Conservation (phyloP, 805 yeast genomes). For the Cyberlindnera xylosilytica region DNA sequence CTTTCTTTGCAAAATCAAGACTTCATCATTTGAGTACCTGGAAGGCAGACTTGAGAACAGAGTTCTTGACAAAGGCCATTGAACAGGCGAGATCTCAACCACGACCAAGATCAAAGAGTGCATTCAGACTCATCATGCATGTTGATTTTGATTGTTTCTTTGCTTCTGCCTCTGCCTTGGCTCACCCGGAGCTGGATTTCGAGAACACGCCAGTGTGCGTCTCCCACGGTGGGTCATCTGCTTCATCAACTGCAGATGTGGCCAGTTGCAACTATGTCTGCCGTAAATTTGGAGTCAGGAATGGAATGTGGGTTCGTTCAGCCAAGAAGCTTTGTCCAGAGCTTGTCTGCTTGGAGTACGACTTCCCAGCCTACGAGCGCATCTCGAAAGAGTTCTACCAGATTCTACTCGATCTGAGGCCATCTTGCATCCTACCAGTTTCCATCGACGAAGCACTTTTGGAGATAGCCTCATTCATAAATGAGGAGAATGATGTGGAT, state of each 20-base stretch:
- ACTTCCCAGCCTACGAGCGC: constrained; percentile 68
- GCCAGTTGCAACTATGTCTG: constrained; percentile 93
- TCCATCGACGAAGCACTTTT: constrained; percentile 91
- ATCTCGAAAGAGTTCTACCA: constrained; percentile 65
- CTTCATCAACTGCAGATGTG: constrained; percentile 59
- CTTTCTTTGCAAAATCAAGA: constrained; percentile 77
- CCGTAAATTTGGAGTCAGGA: constrained; percentile 67
- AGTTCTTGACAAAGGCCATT: constrained; percentile 51
- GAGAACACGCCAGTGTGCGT: constrained; percentile 57
- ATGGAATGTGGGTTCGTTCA: constrained; percentile 85
- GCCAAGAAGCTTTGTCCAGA: constrained; percentile 69
- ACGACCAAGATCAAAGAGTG: constrained; percentile 2
- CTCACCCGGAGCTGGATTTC: constrained; percentile 48
- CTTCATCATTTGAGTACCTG: constrained; percentile 86
- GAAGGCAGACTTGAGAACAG: constrained; percentile 70
- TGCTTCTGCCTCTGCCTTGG: constrained; percentile 75
- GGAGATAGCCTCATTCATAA: constrained; percentile 47
- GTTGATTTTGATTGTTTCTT: constrained; percentile 94
- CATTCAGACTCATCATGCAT: constrained; percentile 52
- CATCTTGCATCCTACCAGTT: constrained; percentile 56
- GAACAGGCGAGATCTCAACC: constrained; percentile 18
- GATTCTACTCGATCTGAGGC: constrained; percentile 43
- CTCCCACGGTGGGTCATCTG: constrained; percentile 42
- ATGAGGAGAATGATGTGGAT: constrained; percentile 23
- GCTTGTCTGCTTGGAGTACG: constrained; percentile 61